Conservation (phyloP, 257 asterid genomes). For the Jasminum sambac region DNA sequence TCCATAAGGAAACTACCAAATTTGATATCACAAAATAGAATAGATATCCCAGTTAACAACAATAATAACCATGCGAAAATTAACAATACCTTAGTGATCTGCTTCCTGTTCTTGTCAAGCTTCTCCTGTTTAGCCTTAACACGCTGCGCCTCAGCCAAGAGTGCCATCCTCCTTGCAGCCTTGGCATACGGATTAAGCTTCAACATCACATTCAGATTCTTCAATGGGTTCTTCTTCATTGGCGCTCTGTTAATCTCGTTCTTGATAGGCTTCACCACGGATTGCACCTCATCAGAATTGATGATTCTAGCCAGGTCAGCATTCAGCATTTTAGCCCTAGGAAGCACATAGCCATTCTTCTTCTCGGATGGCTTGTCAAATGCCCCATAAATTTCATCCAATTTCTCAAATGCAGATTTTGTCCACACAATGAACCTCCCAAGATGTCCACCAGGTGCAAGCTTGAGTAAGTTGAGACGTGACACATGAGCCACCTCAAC, state of each 20-base stretch:
- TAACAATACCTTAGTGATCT: conserved; percentile 39
- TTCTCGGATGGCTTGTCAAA: conserved; percentile 42
- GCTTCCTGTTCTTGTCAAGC: conserved; percentile 43
- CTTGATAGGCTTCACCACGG: conserved; percentile 49
- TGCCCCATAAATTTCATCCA: conserved; percentile 41
- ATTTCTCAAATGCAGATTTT: conserved; percentile 47
- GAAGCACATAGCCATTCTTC: conserved; percentile 50
- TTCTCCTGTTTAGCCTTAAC: conserved; percentile 49
- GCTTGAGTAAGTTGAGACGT: conserved; percentile 38
- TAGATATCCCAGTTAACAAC: background rate
- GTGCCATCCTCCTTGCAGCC: conserved; percentile 53
- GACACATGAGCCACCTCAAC: conserved; percentile 46
- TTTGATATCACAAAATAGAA: background rate
- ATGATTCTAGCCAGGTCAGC: conserved; percentile 55
- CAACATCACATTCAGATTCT: conserved; percentile 36
- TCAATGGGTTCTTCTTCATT: conserved; percentile 46
- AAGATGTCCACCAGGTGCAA: conserved; percentile 54
- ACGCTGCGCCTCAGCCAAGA: conserved; percentile 47
- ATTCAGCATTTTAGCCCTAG: conserved; percentile 49
- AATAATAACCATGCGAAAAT: background rate
- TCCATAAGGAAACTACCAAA: background rate
- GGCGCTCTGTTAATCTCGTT: conserved; percentile 48
- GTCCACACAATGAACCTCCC: conserved; percentile 57
- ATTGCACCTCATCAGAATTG: conserved; percentile 54
- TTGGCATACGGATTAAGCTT: conserved; percentile 53